Percentiles rank a stretch among this genome's conserved stretches.
These are phyloP conservation scores for Eucalyptus rudis DNA, from an alignment of 345 rosid genomes.

Conservation along the genomic window DNA sequence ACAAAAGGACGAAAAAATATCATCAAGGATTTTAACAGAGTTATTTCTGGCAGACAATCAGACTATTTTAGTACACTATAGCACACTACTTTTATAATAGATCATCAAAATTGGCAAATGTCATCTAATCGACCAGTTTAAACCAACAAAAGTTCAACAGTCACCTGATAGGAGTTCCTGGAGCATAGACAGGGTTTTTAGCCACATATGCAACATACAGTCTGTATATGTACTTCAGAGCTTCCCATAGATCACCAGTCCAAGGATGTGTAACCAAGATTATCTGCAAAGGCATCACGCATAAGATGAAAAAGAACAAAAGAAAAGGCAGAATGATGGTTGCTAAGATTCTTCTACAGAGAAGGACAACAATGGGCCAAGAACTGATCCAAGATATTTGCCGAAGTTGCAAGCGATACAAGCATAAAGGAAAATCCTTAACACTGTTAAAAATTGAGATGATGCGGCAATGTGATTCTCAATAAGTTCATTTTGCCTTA, in stretches of 20 bases:
- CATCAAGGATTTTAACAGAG: not conserved
- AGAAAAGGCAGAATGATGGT: not conserved
- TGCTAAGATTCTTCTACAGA: not conserved
- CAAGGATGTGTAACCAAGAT: slow-evolving; percentile 84
- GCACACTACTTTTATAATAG: not conserved
- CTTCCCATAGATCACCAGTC: slow-evolving; percentile 75
- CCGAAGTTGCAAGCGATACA: not conserved
- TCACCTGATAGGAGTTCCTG: slow-evolving; percentile 84
- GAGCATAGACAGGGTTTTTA: slow-evolving; percentile 70
- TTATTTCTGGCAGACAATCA: not conserved
- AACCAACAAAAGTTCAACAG: not conserved
- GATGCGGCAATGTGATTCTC: not conserved
- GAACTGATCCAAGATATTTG: not conserved
- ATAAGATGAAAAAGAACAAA: not conserved
- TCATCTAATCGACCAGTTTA: slow-evolving; percentile 26
- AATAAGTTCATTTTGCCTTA: not conserved
- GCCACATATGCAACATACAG: slow-evolving; percentile 76
- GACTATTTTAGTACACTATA: not conserved
- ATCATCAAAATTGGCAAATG: not conserved
- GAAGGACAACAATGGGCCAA: not conserved
- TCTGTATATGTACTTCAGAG: slow-evolving; percentile 77
- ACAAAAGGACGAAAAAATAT: not conserved
- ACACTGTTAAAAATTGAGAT: not conserved
- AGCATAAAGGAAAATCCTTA: not conserved
- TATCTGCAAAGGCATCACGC: slow-evolving; percentile 26